Base-by-base conservation (phyloP, 768 basidiomycete genomes). In the Termitomyces heimii region DNA sequence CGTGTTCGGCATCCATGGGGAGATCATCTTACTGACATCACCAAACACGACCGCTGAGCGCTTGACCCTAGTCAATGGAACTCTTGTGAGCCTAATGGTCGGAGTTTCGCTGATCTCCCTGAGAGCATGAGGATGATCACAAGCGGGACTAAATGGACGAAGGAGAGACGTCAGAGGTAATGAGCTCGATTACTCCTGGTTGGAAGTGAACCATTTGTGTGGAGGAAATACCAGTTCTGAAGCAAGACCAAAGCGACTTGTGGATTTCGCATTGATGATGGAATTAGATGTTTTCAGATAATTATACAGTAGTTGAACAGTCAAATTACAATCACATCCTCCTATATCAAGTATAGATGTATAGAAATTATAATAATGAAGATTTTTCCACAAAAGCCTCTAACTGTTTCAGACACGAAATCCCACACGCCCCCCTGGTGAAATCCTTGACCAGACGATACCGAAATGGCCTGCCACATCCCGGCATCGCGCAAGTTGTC, bases 401-500 rank as follows among this genome's bases (percentile, higher is more conserved):
- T 43, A 89, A 66, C 12, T 76, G 53, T 60, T 82, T 84, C 63
- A 90, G 71, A 71, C 89, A 88, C 1, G 65, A 68, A 66, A 89
- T 81, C 16, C 85, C 87, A 66, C 88, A 91, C 2, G 84, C 85
- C 2, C 85, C 87, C 53, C 70, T 73, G 20, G 77, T 73, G 77
- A 80, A 86, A 61, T 88, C 81, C 54, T 71, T 79, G 22, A 86
- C 84, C 5, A 88, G 73, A 34, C 85, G 77, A 63, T 91, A 91
- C 63, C 86, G 87, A 60, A 86, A 73, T 18, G 64, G 66, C 34
- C 71, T 72, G 4, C 69, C 69, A 60, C 88, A 90, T 8, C 87
- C 87, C 3, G 70, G 70, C 0, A 86, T 77, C 34, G 82, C 82
- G 59, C 89, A 90, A 1, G 66, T 54, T 0, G 69, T 68, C 1